Conservation (phyloP, 768 basidiomycete genomes). For the Mycena pura region DNA sequence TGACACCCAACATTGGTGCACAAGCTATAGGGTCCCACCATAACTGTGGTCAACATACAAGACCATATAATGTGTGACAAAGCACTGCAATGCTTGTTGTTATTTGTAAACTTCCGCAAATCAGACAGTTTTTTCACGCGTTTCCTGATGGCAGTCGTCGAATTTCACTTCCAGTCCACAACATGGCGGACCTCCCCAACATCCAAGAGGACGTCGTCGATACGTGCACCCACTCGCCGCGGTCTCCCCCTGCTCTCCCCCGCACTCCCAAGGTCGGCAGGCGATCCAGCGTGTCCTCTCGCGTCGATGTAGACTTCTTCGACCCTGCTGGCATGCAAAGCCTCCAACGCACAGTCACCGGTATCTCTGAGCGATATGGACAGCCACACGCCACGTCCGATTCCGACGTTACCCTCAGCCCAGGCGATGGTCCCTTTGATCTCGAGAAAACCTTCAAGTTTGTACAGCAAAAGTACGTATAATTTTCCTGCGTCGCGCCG, state of each 20-base stretch:
- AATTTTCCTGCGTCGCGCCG: neutral
- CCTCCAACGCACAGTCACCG: conserved; percentile 32
- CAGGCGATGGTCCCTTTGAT: conserved; percentile 36
- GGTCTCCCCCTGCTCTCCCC: conserved; percentile 1
- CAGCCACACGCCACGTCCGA: conserved; percentile 4
- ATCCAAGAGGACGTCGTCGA: conserved; percentile 17
- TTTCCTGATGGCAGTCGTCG: too few species aligned
- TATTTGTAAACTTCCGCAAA: too few species aligned
- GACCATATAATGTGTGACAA: too few species aligned
- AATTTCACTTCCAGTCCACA: neutral
- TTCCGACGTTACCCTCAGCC: conserved; percentile 27
- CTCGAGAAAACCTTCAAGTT: conserved; percentile 37
- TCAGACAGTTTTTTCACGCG: too few species aligned
- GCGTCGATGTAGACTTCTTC: conserved; percentile 50
- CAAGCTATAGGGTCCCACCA: too few species aligned
- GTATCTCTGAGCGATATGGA: conserved; percentile 13
- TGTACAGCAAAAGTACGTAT: conserved; percentile 33
- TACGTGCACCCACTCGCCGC: conserved; percentile 1
- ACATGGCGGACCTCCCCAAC: conserved; percentile 20
- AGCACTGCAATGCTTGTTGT: too few species aligned
- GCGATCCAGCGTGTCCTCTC: conserved; percentile 32
- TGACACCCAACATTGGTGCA: too few species aligned
- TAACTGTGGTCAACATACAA: too few species aligned
- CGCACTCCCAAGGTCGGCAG: conserved; percentile 1
- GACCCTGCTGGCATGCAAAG: conserved; percentile 50